phyloP scores from a whole-genome alignment of 1,284 basidiomycete genomes.

The Heterobasidion parviporum region DNA sequence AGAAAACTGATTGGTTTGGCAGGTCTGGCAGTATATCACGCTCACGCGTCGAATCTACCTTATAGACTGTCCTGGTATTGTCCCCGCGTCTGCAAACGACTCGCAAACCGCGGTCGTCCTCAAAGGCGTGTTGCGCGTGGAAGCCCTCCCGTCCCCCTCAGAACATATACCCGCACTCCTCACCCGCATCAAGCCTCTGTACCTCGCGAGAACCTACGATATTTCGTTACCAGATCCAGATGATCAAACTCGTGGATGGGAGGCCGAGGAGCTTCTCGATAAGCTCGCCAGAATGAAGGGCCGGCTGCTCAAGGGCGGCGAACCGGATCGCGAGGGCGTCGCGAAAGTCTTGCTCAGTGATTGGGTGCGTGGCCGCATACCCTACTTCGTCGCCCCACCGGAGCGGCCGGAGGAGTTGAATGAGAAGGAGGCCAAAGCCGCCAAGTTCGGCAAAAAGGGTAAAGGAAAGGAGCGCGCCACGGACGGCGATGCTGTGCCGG shows the following conservation, averaged over 20 bases:
- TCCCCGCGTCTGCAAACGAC: slow-evolving; percentile 89
- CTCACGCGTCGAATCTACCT: slow-evolving; percentile 95
- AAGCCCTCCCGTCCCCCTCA: slow-evolving; percentile 89
- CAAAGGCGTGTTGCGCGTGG: slow-evolving; percentile 95
- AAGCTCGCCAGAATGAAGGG: slow-evolving; percentile 88
- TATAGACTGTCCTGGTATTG: slow-evolving; percentile 98
- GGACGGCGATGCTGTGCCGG: slow-evolving; percentile 22
- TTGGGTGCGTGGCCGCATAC: slow-evolving; percentile 95
- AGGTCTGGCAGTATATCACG: slow-evolving; percentile 99
- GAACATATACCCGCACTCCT: slow-evolving; percentile 91
- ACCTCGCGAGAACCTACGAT: slow-evolving; percentile 88
- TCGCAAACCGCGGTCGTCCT: slow-evolving; percentile 90
- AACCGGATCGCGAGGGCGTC: slow-evolving; percentile 88
- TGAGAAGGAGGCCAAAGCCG: slow-evolving; percentile 48
- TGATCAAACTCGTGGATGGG: slow-evolving; percentile 47
- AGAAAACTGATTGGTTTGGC: neutral
- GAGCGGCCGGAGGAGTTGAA: slow-evolving; percentile 66
- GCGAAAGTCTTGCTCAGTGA: slow-evolving; percentile 96
- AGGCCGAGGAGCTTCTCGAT: slow-evolving; percentile 76
- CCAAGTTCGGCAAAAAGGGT: slow-evolving; percentile 30
- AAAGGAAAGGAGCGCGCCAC: slow-evolving; percentile 21
- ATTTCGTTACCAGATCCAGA: slow-evolving; percentile 56
- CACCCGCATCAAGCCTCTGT: slow-evolving; percentile 85
- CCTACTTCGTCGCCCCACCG: slow-evolving; percentile 80
- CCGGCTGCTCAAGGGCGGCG: slow-evolving; percentile 88